A percentile compares a stretch with the other conserved stretches of the same genome.
Conservation (phyloP, 1,284 basidiomycete genomes). For the Waitea zeae region DNA sequence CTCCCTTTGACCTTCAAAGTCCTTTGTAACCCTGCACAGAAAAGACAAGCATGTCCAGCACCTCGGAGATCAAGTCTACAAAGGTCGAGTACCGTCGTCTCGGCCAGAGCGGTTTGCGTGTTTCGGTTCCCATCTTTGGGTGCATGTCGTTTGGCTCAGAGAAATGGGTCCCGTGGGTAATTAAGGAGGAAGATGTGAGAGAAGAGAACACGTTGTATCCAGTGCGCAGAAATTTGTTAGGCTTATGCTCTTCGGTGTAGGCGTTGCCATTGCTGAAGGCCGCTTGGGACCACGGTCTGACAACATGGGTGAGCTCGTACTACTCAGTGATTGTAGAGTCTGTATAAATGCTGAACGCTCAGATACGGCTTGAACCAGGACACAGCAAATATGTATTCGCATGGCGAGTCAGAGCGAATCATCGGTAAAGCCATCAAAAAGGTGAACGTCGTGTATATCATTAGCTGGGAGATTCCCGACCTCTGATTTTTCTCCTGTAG, state of each 20-base stretch:
- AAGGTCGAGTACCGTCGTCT: too few species aligned
- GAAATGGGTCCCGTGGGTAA: constrained; percentile 24
- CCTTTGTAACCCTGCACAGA: too few species aligned
- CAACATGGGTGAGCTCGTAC: background rate
- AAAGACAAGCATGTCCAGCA: too few species aligned
- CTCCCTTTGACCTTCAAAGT: too few species aligned
- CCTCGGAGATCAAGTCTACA: too few species aligned
- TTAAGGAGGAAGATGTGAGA: constrained; percentile 35
- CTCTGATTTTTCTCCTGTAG: constrained; percentile 14
- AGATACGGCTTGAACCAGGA: constrained; percentile 56
- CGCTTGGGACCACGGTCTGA: constrained; percentile 16
- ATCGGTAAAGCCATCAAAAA: constrained; percentile 69
- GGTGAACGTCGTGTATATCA: constrained; percentile 50
- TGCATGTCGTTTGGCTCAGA: constrained; percentile 19
- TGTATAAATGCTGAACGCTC: constrained; percentile 32
- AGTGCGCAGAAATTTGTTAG: too few species aligned
- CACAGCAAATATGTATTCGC: constrained; percentile 38
- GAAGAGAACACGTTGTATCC: too few species aligned
- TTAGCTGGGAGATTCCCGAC: constrained; percentile 69
- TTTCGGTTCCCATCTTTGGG: constrained; percentile 20
- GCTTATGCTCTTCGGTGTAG: too few species aligned
- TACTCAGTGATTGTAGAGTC: background rate
- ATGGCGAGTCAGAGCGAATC: constrained; percentile 56
- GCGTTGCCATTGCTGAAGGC: too few species aligned
- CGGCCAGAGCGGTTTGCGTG: constrained; percentile 19